A percentile compares a stretch with the other conserved stretches of the same genome.
Conservation (phyloP, 2,329 filamentous ascomycete genomes). For the Leptographium procerum region DNA sequence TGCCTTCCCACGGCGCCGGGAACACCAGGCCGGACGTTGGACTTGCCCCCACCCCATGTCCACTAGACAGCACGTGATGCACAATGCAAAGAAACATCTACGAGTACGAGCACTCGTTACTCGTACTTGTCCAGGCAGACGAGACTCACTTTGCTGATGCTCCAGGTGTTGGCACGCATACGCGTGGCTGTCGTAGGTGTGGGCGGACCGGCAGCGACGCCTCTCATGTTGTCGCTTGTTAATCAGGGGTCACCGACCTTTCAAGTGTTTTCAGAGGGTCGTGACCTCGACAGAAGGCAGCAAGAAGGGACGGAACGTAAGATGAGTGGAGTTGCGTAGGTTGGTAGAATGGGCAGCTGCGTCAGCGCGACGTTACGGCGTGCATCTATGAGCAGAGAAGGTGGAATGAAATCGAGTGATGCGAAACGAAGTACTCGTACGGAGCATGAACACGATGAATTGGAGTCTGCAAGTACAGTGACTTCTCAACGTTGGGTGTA, state of each 20-base stretch:
- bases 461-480: too few species aligned
- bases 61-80: background rate
- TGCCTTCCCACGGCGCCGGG: background rate
- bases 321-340: background rate
- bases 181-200: background rate
- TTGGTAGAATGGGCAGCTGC: background rate
- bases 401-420: background rate
- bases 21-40: background rate
- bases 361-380: background rate
- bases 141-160: conserved; percentile 21
- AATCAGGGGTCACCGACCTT: background rate
- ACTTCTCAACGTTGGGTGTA: background rate
- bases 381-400: background rate
- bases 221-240: background rate
- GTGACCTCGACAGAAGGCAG: conserved; percentile 3
- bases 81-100: background rate
- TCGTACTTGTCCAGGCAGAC: too few species aligned
- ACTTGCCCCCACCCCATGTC: background rate
- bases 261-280: background rate
- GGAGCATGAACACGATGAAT: too few species aligned
- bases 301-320: conserved; percentile 1
- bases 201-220: conserved; percentile 1
- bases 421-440: background rate
- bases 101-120: background rate
- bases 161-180: conserved; percentile 26